A percentile compares a stretch with the other conserved stretches of the same genome.
Conservation (phyloP, 1,139 yeast species). For the Suhomyces taliae region DNA sequence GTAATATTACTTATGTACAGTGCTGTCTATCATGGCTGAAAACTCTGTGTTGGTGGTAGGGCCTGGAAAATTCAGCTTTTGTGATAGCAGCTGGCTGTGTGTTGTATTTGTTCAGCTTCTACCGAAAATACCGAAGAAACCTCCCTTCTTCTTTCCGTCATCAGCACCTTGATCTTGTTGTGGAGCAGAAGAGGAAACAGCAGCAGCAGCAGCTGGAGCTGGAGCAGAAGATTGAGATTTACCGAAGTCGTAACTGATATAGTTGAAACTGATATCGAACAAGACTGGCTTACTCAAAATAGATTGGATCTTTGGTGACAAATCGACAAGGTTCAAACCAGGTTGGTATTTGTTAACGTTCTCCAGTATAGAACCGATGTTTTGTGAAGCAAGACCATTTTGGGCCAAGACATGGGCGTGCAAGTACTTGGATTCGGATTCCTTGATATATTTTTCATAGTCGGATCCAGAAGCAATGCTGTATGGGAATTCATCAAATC, state of each 20-base stretch:
- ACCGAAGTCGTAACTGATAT: conserved; percentile 51
- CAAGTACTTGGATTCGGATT: conserved; percentile 30
- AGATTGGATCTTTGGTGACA: conserved; percentile 48
- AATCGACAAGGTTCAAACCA: conserved; percentile 46
- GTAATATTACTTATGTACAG: too few species aligned
- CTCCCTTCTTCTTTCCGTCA: conserved; percentile 34
- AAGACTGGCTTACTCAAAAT: conserved; percentile 82
- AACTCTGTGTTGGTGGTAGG: too few species aligned
- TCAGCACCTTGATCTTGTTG: conserved; percentile 6
- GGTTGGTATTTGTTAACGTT: conserved; percentile 48
- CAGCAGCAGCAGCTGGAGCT: conserved; percentile 7
- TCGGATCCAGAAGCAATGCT: conserved; percentile 38
- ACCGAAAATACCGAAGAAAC: conserved; percentile 49
- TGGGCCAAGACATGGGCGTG: conserved; percentile 55
- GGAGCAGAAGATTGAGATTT: conserved; percentile 12
- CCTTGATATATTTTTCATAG: conserved; percentile 27
- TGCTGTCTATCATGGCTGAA: too few species aligned
- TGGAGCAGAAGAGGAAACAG: conserved; percentile 11
- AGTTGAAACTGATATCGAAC: conserved; percentile 86
- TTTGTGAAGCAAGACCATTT: conserved; percentile 30
- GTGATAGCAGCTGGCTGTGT: background rate
- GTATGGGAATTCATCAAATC: conserved; percentile 39
- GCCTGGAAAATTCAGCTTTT: too few species aligned
- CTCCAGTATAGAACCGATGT: conserved; percentile 40
- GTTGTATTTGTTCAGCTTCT: conserved; percentile 1